These are phyloP conservation scores for Meyerozyma smithsonii DNA, from an alignment of 1,139 yeast genomes.

Conservation along the genomic window DNA sequence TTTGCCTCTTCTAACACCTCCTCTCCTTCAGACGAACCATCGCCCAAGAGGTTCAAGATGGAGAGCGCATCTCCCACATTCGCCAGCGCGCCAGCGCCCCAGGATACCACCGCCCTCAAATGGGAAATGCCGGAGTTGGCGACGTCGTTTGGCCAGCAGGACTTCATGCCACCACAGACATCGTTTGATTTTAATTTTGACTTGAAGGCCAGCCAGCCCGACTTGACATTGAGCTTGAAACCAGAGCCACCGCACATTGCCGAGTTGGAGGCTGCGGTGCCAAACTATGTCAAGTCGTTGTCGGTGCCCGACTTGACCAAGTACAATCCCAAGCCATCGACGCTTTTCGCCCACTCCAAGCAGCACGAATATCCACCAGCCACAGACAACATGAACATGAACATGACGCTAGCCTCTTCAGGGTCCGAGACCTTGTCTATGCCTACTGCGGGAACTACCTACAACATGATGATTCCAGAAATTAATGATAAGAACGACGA, in stretches of 20 bases:
- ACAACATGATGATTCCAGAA: slow-evolving; percentile 1
- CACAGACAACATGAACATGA: background rate
- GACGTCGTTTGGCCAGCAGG: background rate
- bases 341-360: slow-evolving; percentile 1
- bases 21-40: background rate
- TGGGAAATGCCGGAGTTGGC: background rate
- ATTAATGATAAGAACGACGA: background rate
- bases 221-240: background rate
- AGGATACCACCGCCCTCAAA: background rate
- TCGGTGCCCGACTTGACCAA: slow-evolving; percentile 2
- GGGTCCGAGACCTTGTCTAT: background rate
- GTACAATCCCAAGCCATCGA: background rate
- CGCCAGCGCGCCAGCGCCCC: background rate
- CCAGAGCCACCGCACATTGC: background rate
- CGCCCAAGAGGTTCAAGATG: slow-evolving; percentile 1
- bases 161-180: background rate
- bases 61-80: background rate
- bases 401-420: background rate
- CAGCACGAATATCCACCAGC: background rate
- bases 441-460: background rate
- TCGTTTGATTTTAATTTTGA: background rate
- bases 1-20: background rate
- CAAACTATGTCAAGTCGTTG: slow-evolving; percentile 1
- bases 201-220: background rate
- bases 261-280: background rate